phyloP scores from a whole-genome alignment of 495 filamentous ascomycete genomes.

The Neurospora cerealis region DNA sequence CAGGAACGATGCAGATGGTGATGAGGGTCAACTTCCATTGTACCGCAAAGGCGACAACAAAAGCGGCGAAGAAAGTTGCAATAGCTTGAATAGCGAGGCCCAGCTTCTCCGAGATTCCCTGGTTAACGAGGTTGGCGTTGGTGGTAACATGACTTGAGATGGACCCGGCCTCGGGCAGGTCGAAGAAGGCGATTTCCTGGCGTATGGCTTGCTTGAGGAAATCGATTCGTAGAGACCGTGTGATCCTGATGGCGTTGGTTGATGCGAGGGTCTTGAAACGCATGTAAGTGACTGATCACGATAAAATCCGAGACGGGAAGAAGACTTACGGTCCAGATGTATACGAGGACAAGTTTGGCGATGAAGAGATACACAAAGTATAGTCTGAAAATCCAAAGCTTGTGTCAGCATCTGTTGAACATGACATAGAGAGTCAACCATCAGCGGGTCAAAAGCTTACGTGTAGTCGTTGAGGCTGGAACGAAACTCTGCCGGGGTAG shows the following conservation, averaged over 20 bases:
- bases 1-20: conserved; percentile 41
- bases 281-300: neutral
- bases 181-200: conserved; percentile 29
- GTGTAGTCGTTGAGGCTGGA: conserved; percentile 10
- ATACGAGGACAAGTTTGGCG: conserved; percentile 38
- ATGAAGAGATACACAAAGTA: conserved; percentile 47
- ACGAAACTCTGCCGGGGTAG: conserved; percentile 3
- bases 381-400: conserved; percentile 7
- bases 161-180: conserved; percentile 24
- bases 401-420: neutral
- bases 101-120: conserved; percentile 51
- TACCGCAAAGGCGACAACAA: conserved; percentile 44
- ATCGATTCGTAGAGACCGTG: conserved; percentile 19
- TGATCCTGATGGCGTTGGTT: conserved; percentile 14
- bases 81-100: conserved; percentile 43
- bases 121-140: conserved; percentile 19
- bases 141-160: conserved; percentile 34
- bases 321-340: conserved; percentile 33
- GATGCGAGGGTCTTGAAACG: neutral
- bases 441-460: neutral
- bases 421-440: neutral
- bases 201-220: conserved; percentile 26
- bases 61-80: conserved; percentile 46
- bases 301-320: neutral
- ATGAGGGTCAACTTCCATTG: conserved; percentile 46